A percentile compares a stretch with the other conserved stretches of the same genome.
phyloP scores from a whole-genome alignment of 2,329 filamentous ascomycete genomes.

The Lojkania enalia region DNA sequence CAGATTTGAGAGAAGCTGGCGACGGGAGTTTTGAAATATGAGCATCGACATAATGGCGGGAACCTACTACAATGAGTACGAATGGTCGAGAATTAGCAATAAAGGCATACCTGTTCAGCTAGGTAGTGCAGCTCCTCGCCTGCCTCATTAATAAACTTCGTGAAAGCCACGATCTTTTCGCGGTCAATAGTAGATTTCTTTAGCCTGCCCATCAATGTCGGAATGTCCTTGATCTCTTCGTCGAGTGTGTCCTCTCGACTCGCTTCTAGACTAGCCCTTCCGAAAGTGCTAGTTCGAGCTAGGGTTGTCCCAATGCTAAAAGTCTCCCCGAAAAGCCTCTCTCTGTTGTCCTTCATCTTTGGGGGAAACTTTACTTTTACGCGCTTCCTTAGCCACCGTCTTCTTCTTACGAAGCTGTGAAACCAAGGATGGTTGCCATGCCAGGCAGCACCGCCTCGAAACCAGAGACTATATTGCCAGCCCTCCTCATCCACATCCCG shows the following conservation, averaged over 20 bases:
- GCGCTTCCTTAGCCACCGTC: slow-evolving; percentile 84
- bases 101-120: slow-evolving; percentile 57
- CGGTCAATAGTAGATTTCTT: slow-evolving; percentile 77
- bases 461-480: slow-evolving; percentile 95
- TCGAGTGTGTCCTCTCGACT: slow-evolving; percentile 42
- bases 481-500: slow-evolving; percentile 84
- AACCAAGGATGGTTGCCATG: slow-evolving; percentile 89
- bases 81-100: not conserved
- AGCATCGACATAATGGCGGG: slow-evolving; percentile 64
- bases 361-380: slow-evolving; percentile 61
- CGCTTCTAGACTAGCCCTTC: slow-evolving; percentile 51
- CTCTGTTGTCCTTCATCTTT: slow-evolving; percentile 37
- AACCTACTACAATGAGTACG: slow-evolving; percentile 23
- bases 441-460: slow-evolving; percentile 65
- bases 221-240: slow-evolving; percentile 66
- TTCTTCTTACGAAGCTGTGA: slow-evolving; percentile 88
- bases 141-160: slow-evolving; percentile 78
- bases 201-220: slow-evolving; percentile 69
- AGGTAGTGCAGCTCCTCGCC: slow-evolving; percentile 73
- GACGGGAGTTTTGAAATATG: slow-evolving; percentile 85
- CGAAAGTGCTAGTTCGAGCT: slow-evolving; percentile 31
- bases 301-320: slow-evolving; percentile 44
- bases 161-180: slow-evolving; percentile 84
- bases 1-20: slow-evolving; percentile 72
- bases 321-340: slow-evolving; percentile 43